Conservation (phyloP, 148 eudicot species). For the Oxyria digyna region DNA sequence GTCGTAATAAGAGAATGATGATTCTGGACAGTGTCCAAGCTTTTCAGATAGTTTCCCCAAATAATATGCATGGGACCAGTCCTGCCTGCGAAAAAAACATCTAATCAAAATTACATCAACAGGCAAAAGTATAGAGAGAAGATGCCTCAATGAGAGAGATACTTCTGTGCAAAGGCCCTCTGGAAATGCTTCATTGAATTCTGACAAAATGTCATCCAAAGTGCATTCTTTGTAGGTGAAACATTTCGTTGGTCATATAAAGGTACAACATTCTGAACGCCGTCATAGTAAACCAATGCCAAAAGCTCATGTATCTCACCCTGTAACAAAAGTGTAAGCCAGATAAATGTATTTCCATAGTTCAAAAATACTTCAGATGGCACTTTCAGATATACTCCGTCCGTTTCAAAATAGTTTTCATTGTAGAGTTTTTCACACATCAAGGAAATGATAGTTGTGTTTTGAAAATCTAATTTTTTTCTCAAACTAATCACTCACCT, state of each 20-base stretch:
- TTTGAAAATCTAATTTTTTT: too few relatives aligned
- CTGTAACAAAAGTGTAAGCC: conserved; percentile 28
- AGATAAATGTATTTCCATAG: background rate
- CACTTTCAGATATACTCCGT: background rate
- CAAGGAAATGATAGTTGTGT: too few relatives aligned
- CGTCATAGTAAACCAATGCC: conserved; percentile 96
- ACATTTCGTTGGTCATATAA: conserved; percentile 81
- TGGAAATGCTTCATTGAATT: conserved; percentile 82
- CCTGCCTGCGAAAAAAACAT: conserved; percentile 45
- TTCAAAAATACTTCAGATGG: background rate
- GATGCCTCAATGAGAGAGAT: conserved; percentile 8
- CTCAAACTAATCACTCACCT: too few relatives aligned
- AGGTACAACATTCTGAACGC: conserved; percentile 88
- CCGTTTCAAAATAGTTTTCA: too few relatives aligned
- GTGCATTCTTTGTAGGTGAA: conserved; percentile 54
- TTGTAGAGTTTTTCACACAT: too few relatives aligned
- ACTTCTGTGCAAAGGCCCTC: conserved; percentile 83
- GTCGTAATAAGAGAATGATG: conserved; percentile 62
- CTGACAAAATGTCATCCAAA: conserved; percentile 70
- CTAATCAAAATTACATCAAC: background rate
- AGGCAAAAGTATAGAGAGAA: background rate
- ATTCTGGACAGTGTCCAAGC: conserved; percentile 55
- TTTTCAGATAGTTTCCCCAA: conserved; percentile 86
- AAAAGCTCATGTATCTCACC: conserved; percentile 93
- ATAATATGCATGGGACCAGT: conserved; percentile 90